Evolutionary conservation across 1,139 yeast genomes (phyloP).

Genomic region (Blastobotrys apis): DNA sequence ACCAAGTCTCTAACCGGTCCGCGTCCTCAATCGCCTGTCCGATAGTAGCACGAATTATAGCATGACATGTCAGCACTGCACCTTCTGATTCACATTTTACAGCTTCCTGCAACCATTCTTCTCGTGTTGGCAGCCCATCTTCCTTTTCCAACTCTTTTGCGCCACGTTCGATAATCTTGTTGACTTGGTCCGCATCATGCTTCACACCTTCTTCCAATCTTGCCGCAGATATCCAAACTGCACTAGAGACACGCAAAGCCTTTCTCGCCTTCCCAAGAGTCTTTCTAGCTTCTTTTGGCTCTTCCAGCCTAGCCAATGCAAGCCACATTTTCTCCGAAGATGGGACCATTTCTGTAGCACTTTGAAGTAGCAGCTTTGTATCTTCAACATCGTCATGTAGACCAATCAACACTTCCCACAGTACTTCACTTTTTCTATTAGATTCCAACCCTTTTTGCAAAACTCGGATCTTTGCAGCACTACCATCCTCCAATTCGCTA

Average conservation of each 20-base stretch:
- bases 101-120: slow-evolving; percentile 50
- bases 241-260: slow-evolving; percentile 46
- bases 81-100: slow-evolving; percentile 37
- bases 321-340: slow-evolving; percentile 63
- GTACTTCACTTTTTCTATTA: slow-evolving; percentile 56
- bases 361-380: slow-evolving; percentile 51
- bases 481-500: slow-evolving; percentile 56
- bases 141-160: slow-evolving; percentile 41
- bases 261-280: slow-evolving; percentile 56
- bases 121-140: slow-evolving; percentile 29
- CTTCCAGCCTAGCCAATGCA: slow-evolving; percentile 44
- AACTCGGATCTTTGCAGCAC: slow-evolving; percentile 48
- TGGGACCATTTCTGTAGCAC: slow-evolving; percentile 72
- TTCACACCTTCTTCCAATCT: slow-evolving; percentile 61
- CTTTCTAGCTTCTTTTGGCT: slow-evolving; percentile 48
- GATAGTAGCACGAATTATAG: slow-evolving; percentile 33
- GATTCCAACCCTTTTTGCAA: slow-evolving; percentile 71
- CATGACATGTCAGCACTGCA: slow-evolving; percentile 35
- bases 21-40: slow-evolving; percentile 33
- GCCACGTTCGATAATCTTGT: slow-evolving; percentile 50
- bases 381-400: slow-evolving; percentile 45
- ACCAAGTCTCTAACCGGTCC: slow-evolving; percentile 33
- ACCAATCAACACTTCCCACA: slow-evolving; percentile 57
- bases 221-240: slow-evolving; percentile 69
- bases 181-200: slow-evolving; percentile 33